Conservation (phyloP, 441 rosid genomes). For the Breynia disticha region DNA sequence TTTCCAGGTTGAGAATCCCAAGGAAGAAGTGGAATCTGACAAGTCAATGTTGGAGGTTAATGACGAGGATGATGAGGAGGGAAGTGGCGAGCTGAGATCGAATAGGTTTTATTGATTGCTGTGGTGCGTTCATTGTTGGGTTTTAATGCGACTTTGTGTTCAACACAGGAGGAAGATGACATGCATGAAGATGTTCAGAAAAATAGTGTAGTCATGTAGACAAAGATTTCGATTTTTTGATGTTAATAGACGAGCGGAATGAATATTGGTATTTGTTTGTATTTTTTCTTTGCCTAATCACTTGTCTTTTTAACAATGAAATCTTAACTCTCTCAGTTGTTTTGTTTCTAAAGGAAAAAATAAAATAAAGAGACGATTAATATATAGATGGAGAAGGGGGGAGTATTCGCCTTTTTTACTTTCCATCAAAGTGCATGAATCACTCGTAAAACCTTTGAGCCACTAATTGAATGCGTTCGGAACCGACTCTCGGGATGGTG, state of each 20-base stretch:
- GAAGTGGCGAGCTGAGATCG: slow-evolving; percentile 53
- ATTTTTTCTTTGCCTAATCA: slow-evolving; percentile 15
- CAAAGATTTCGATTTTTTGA: slow-evolving; percentile 25
- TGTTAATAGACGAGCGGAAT: slow-evolving; percentile 24
- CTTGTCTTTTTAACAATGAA: slow-evolving; percentile 14
- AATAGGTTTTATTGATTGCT: too few relatives aligned
- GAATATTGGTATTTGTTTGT: slow-evolving; percentile 25
- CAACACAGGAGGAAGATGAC: slow-evolving; percentile 66
- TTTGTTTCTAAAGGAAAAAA: slow-evolving; percentile 10
- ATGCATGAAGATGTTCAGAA: slow-evolving; percentile 27
- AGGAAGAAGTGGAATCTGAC: slow-evolving; percentile 84
- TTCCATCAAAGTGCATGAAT: slow-evolving; percentile 24
- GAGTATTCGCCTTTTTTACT: slow-evolving; percentile 26
- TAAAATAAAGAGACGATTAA: too few relatives aligned
- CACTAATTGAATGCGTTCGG: too few relatives aligned
- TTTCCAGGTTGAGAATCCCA: slow-evolving; percentile 65
- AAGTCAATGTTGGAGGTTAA: slow-evolving; percentile 72
- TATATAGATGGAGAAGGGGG: slow-evolving; percentile 35
- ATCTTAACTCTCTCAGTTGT: slow-evolving; percentile 16
- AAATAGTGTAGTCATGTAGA: slow-evolving; percentile 34
- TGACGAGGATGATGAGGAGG: slow-evolving; percentile 49
- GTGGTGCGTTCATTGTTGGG: too few relatives aligned
- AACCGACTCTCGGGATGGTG: too few relatives aligned
- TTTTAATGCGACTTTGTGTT: background rate
- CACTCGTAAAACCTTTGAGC: too few relatives aligned